phyloP scores from a whole-genome alignment of 2,329 filamentous ascomycete genomes.

The Colletotrichum theobromicola region DNA sequence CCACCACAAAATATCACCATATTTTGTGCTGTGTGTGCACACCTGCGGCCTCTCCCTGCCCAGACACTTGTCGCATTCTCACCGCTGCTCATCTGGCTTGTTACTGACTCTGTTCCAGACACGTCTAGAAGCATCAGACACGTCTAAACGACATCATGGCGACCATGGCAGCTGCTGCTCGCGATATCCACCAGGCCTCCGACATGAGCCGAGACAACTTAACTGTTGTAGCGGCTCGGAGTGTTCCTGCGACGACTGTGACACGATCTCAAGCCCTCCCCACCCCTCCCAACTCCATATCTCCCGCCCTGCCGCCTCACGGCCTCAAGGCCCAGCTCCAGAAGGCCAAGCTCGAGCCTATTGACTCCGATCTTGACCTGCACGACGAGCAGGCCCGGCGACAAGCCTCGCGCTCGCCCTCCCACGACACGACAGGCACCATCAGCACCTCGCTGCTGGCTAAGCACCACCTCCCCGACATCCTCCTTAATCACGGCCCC shows the following conservation, averaged over 20 bases:
- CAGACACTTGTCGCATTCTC: conserved; percentile 25
- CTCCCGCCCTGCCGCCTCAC: conserved; percentile 83
- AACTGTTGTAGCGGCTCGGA: conserved; percentile 73
- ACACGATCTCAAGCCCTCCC: conserved; percentile 72
- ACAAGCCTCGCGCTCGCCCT: conserved; percentile 46
- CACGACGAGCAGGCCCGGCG: conserved; percentile 49
- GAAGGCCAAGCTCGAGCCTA: conserved; percentile 63
- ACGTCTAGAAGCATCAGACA: conserved; percentile 49
- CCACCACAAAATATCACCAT: conserved; percentile 1
- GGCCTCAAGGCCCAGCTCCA: conserved; percentile 74
- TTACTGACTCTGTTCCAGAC: conserved; percentile 33
- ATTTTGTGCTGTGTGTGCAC: neutral
- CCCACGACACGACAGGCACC: conserved; percentile 74
- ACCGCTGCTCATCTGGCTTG: conserved; percentile 11
- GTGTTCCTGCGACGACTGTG: conserved; percentile 61
- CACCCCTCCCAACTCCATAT: conserved; percentile 95
- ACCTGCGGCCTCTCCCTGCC: neutral
- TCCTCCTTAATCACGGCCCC: conserved; percentile 87
- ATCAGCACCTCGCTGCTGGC: conserved; percentile 88
- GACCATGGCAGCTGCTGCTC: conserved; percentile 69
- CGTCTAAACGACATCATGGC: conserved; percentile 56
- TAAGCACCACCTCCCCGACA: conserved; percentile 87
- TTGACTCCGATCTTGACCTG: conserved; percentile 89
- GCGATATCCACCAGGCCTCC: conserved; percentile 69
- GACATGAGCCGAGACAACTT: conserved; percentile 69